phyloP scores from a whole-genome alignment of 129 eudicot species.

The Chrysanthemum seticuspe region DNA sequence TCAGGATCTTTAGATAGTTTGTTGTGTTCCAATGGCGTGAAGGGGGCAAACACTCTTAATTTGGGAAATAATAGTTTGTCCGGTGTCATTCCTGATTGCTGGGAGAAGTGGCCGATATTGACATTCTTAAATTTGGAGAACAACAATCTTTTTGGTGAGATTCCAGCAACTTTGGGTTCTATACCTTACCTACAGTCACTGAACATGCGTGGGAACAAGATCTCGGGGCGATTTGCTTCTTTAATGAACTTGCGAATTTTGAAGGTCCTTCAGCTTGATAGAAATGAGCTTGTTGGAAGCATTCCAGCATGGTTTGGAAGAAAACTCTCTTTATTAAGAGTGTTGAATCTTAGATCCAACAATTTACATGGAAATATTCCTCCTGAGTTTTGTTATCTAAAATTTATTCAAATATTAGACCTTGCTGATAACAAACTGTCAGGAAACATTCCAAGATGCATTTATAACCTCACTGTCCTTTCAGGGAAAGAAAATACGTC shows the following conservation, averaged over 20 bases:
- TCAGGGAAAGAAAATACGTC: neutral
- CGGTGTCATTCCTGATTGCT: conserved; percentile 30
- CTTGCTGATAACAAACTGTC: conserved; percentile 17
- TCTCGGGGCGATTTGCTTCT: conserved; percentile 16
- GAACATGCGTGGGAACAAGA: conserved; percentile 26
- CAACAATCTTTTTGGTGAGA: conserved; percentile 24
- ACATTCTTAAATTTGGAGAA: conserved; percentile 18
- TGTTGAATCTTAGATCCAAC: conserved; percentile 7
- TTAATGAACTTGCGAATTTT: conserved; percentile 16
- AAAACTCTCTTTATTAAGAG: neutral
- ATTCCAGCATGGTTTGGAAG: conserved; percentile 29
- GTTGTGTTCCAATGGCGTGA: conserved; percentile 24
- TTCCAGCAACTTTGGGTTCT: conserved; percentile 24
- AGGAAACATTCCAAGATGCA: conserved; percentile 18
- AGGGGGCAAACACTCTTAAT: conserved; percentile 17
- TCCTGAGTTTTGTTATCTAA: conserved; percentile 2
- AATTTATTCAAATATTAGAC: neutral
- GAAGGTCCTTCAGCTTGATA: conserved; percentile 18
- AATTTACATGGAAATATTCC: neutral
- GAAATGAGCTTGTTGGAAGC: conserved; percentile 26
- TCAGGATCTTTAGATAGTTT: conserved; percentile 28
- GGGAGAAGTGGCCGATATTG: conserved; percentile 18
- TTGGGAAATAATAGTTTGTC: conserved; percentile 33
- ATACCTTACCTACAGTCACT: neutral
- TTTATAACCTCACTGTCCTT: neutral